phyloP scores from a whole-genome alignment of 2,329 filamentous ascomycete genomes.

The Grosmannia clavigera region DNA sequence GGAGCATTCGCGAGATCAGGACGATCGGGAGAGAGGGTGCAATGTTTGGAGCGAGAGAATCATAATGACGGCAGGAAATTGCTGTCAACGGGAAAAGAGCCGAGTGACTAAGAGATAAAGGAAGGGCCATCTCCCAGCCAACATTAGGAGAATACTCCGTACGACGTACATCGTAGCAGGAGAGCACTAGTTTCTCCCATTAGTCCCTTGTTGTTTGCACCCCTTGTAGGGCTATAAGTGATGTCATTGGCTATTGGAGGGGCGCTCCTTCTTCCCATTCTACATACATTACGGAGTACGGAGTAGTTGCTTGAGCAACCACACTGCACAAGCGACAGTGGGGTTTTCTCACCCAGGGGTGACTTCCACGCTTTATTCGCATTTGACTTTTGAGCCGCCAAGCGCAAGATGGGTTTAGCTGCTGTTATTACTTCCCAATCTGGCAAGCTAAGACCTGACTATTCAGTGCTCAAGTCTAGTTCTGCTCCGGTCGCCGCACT shows the following conservation, averaged over 20 bases:
- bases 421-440: no score
- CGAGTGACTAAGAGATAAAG: not conserved
- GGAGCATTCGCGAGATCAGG: not conserved
- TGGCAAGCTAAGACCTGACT: no score
- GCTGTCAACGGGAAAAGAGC: not conserved
- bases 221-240: no score
- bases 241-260: not conserved
- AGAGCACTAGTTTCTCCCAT: not conserved
- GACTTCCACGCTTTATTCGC: not conserved
- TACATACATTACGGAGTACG: not conserved
- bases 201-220: not conserved
- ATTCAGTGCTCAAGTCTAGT: not conserved
- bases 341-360: not conserved
- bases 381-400: not conserved
- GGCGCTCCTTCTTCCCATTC: not conserved
- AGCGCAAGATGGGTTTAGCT: not conserved
- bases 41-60: not conserved
- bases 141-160: not conserved
- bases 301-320: conserved; percentile 1
- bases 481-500: not conserved
- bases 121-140: not conserved
- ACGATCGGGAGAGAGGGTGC: not conserved
- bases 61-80: not conserved
- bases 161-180: not conserved
- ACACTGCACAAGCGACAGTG: not conserved